These are phyloP conservation scores for Seiridium unicorne DNA, from an alignment of 2,329 filamentous ascomycete species.

Conservation along the genomic window DNA sequence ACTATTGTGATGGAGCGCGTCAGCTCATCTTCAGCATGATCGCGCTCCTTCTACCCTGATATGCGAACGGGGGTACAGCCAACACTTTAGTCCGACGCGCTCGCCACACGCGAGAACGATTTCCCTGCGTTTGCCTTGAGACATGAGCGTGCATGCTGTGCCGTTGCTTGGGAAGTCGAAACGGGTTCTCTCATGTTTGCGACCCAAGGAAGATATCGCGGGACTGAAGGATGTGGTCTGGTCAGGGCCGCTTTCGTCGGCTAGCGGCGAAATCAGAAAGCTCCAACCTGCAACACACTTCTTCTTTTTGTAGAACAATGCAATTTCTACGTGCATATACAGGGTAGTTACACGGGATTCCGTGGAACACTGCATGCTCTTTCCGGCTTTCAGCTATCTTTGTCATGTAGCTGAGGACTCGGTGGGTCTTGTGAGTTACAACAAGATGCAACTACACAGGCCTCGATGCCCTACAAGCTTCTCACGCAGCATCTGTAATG, in stretches of 20 bases:
- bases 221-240: neutral
- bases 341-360: neutral
- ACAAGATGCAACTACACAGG: neutral
- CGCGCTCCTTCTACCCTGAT: no score
- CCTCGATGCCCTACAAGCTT: neutral
- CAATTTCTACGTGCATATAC: conserved; percentile 3
- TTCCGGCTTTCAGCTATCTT: no score
- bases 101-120: no score
- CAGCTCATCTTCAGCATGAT: no score
- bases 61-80: no score
- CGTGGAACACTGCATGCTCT: neutral
- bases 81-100: no score
- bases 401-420: neutral
- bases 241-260: no score
- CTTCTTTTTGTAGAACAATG: neutral
- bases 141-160: neutral
- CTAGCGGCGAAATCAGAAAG: no score
- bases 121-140: no score
- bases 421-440: neutral
- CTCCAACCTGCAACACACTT: no score
- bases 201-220: neutral
- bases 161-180: neutral
- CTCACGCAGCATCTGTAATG: no score
- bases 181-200: neutral
- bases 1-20: neutral